Base-by-base conservation (phyloP, 1,284 basidiomycete genomes). In the Schizophyllum commune region DNA sequence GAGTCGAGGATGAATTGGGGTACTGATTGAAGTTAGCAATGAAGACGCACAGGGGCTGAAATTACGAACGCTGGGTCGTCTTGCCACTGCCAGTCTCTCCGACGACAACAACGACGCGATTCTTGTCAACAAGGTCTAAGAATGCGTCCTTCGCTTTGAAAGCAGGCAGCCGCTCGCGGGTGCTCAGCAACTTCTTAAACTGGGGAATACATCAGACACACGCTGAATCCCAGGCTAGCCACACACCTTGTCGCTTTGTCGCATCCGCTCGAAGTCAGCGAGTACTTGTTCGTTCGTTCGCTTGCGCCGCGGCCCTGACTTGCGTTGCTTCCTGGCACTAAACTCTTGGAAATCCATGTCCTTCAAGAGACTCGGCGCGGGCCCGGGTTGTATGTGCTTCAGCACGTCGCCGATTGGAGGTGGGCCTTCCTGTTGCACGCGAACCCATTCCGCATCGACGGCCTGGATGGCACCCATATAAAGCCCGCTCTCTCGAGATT, bases 71-170 rank as follows among this genome's bases (percentile, higher is more conserved):
- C 72, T 91, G 90, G 0, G 90, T 92, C 1, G 92, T 94, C 73
- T 98, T 98, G 34, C 95, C 96, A 64, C 90, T 94, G 60, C 95
- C 56, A 32, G 91, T 93, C 74, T 95, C 91, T 60, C 92, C 91
- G 1, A 94, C 88, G 0, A 96, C 89, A 0, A 96, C 83, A 0
- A 93, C 81, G 3, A 91, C 91, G 55, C 88, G 80, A 66, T 85
- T 85, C 2, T 70, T 74, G 39, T 82, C 77, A 17, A 97, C 75
- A 21, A 81, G 72, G 4, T 75, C 64, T 54, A 92, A 74, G 68
- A 98, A 92, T 19, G 82, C 77, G 21, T 83, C 78, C 66, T 82
- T 83, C 21, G 84, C 82, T 27, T 80, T 71, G 74, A 89, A 96
- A 1, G 92, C 89, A 4, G 93, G 94, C n/a, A 97, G 78, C 62